phyloP scores from a whole-genome alignment of 1,139 yeast genomes.

The Diutina rugosa region DNA sequence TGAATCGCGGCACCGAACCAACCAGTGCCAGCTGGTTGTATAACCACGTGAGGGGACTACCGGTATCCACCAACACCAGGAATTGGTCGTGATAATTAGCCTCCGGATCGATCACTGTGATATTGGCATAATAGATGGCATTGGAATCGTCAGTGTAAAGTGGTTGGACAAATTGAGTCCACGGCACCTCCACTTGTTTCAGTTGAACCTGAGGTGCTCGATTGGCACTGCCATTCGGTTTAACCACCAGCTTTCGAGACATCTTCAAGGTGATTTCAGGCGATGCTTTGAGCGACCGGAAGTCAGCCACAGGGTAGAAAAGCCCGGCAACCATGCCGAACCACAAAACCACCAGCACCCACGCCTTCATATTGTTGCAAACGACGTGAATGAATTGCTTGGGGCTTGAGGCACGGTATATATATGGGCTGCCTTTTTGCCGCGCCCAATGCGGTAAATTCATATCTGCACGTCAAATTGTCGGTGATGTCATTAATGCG shows the following conservation, averaged over 20 bases:
- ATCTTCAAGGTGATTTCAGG: background rate
- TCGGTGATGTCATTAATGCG: background rate
- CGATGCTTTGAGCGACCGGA: background rate
- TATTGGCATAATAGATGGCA: background rate
- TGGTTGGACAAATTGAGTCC: background rate
- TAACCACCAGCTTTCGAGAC: background rate
- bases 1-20: background rate
- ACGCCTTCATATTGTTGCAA: background rate
- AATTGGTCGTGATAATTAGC: background rate
- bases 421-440: background rate
- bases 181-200: background rate
- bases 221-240: background rate
- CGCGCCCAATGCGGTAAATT: background rate
- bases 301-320: background rate
- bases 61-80: background rate
- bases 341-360: background rate
- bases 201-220: background rate
- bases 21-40: slow-evolving; percentile 1
- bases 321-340: background rate
- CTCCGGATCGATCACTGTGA: background rate
- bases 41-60: slow-evolving; percentile 1
- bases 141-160: background rate
- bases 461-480: background rate
- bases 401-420: background rate
- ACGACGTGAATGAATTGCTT: too few relatives aligned